Conservation (phyloP, 441 rosid species). For the Bruguiera hainesii region DNA sequence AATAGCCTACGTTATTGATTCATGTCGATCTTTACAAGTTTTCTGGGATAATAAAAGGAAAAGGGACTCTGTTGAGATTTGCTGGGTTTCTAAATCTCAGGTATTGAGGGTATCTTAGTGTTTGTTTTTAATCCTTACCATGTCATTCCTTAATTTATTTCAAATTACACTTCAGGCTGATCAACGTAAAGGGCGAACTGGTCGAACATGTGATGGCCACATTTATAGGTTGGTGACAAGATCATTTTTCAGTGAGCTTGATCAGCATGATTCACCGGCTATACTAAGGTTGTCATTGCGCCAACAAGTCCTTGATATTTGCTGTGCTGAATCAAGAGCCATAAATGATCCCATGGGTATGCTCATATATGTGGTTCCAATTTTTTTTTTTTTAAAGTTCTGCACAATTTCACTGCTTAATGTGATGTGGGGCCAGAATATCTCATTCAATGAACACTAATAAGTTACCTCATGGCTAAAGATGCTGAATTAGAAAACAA, state of each 20-base stretch:
- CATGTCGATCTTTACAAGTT: conserved; percentile 91
- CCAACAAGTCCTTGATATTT: conserved; percentile 76
- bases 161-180: conserved; percentile 59
- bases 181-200: conserved; percentile 95
- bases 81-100: conserved; percentile 95
- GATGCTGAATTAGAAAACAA: background rate
- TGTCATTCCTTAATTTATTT: conserved; percentile 17
- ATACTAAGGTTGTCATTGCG: conserved; percentile 77
- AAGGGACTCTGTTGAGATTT: conserved; percentile 70
- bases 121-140: conserved; percentile 7
- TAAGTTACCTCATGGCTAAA: background rate
- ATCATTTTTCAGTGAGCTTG: conserved; percentile 65
- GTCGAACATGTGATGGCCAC: conserved; percentile 95
- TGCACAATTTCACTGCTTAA: background rate
- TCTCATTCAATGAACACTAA: background rate
- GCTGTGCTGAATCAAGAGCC: conserved; percentile 80
- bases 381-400: background rate
- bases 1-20: conserved; percentile 89
- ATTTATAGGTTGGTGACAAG: conserved; percentile 84
- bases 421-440: background rate
- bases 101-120: conserved; percentile 33
- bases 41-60: conserved; percentile 65
- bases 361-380: conserved; percentile 9
- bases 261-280: conserved; percentile 69
- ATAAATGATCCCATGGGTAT: conserved; percentile 88